Evolutionary conservation across 495 filamentous ascomycete genomes (phyloP).

Genomic region (Lepidopterella palustris): DNA sequence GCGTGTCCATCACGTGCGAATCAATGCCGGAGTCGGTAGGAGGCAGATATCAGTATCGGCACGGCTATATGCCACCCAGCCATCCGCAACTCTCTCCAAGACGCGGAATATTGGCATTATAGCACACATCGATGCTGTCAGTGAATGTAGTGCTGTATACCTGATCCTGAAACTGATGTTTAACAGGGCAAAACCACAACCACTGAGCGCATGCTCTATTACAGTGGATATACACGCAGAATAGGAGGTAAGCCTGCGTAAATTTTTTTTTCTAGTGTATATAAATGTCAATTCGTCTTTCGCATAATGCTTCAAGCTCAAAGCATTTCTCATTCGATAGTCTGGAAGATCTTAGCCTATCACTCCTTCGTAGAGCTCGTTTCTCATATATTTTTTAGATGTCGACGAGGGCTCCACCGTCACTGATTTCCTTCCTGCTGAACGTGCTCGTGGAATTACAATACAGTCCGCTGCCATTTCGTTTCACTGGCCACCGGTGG

Average conservation of each 20-base stretch:
- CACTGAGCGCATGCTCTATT: slow-evolving; percentile 98
- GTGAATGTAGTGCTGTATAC: slow-evolving; percentile 22
- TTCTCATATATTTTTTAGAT: slow-evolving; percentile 45
- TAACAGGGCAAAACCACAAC: slow-evolving; percentile 92
- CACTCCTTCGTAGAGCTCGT: not conserved
- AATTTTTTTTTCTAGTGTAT: too few relatives aligned
- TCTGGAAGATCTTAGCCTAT: too few relatives aligned
- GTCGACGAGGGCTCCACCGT: slow-evolving; percentile 97
- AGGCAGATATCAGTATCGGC: slow-evolving; percentile 13
- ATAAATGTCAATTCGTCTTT: too few relatives aligned
- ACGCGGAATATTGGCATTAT: slow-evolving; percentile 98
- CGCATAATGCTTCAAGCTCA: too few relatives aligned
- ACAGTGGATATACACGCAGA: slow-evolving; percentile 80
- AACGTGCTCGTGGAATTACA: slow-evolving; percentile 89
- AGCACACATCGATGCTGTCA: slow-evolving; percentile 93
- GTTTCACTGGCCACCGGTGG: slow-evolving; percentile 69
- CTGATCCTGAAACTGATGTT: slow-evolving; percentile 3
- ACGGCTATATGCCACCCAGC: slow-evolving; percentile 1
- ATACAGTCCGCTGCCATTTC: slow-evolving; percentile 97
- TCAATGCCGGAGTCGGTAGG: slow-evolving; percentile 10
- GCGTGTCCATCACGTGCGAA: slow-evolving; percentile 15
- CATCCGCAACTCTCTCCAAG: slow-evolving; percentile 38
- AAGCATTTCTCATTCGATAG: too few relatives aligned
- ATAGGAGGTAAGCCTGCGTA: slow-evolving; percentile 83
- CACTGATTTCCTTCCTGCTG: slow-evolving; percentile 94